Evolutionary conservation across 352 stramenopile genomes (phyloP), one percentile per base, ranked within the genome.

Genomic region (Pythium monospermum): DNA sequence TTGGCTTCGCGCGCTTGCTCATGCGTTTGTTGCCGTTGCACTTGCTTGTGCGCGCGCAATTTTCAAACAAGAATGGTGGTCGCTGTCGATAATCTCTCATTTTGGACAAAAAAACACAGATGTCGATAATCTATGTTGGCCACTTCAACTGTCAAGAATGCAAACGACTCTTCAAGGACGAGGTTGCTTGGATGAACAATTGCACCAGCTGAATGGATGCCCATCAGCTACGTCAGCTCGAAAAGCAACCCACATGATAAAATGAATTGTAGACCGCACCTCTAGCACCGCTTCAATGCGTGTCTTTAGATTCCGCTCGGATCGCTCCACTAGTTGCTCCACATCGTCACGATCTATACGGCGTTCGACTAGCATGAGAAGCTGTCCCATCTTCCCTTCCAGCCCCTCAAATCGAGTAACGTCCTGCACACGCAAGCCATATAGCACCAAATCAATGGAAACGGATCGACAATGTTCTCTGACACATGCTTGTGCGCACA

Each of bases 221-320:
- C n/a, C 30, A 35, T 35, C 30, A 8, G 30, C 30, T 35, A 23
- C 40, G 23, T 47, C 10, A 19, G 37, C 37, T 37, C 32, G 11
- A 37, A 37, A 37, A 37, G 32, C 32, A 37, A 37, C 32, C 11
- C 16, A 22, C 16, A 1, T 33, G 30, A 35, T 35, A 35, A 8
- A 13, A 35, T 13, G 30, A 35, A 35, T 13, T 13, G 7, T 35
- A 13, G 30, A n/a, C n/a, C 43, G 18, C 30, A 85, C 74, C 71
- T 85, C 71, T 0, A 82, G 65, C 16, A 85, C 59, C 8, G 69
- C 65, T 27, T 81, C 74, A 18, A 85, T 61, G 3, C 71, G 74
- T 16, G 54, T 47, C 49, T 82, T 83, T 10, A 85, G 49, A 31
- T 64, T 75, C 38, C 48, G 64, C 51, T 82, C 69, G 8, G 76